phyloP scores from a whole-genome alignment of 805 yeast genomes.

The Saccharomycopsis sp. region DNA sequence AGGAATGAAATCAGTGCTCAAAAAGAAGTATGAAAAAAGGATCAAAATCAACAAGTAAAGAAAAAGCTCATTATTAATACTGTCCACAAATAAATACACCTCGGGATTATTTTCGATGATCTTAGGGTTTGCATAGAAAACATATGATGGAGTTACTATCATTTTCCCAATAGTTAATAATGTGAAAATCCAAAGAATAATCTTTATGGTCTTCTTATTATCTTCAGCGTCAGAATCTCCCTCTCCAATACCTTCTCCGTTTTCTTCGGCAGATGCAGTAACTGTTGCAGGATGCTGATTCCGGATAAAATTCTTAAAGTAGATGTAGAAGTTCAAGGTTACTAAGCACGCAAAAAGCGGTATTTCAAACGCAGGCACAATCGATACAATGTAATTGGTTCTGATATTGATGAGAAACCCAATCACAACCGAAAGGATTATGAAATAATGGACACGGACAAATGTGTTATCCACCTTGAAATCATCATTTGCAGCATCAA shows the following conservation, averaged over 20 bases:
- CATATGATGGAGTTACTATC: constrained; percentile 18
- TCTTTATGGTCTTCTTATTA: constrained; percentile 17
- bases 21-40: constrained; percentile 14
- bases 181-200: constrained; percentile 19
- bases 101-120: constrained; percentile 18
- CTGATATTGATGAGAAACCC: constrained; percentile 15
- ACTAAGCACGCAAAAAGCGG: constrained; percentile 9
- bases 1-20: constrained; percentile 15
- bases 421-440: constrained; percentile 7
- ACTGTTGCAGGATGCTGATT: neutral
- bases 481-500: constrained; percentile 8
- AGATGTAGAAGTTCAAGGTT: constrained; percentile 1
- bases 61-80: constrained; percentile 19
- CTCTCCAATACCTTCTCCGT: neutral
- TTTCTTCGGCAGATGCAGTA: neutral
- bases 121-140: constrained; percentile 14
- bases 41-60: constrained; percentile 16
- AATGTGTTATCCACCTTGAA: constrained; percentile 14
- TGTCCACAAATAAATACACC: constrained; percentile 16
- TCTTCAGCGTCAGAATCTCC: constrained; percentile 10
- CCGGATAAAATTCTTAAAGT: constrained; percentile 12
- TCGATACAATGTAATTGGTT: constrained; percentile 15
- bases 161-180: constrained; percentile 20
- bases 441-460: constrained; percentile 13
- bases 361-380: constrained; percentile 14